These are phyloP conservation scores for Alloteropsis semialata DNA, from an alignment of 176 grass and related monocot genomes.

Conservation along the genomic window DNA sequence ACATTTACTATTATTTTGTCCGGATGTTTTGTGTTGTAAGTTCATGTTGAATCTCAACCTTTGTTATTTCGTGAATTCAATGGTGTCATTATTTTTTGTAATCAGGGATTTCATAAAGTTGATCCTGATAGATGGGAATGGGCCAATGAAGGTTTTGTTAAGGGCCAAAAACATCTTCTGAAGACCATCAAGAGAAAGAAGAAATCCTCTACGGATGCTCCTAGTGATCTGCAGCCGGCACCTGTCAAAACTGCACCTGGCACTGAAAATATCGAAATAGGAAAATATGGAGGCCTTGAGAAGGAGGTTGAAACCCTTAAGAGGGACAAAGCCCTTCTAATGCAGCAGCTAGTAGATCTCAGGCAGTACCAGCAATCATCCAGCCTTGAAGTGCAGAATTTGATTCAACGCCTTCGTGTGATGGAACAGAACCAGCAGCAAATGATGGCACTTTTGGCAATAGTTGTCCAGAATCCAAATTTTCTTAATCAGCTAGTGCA, in stretches of 20 bases:
- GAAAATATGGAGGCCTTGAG: conserved; percentile 68
- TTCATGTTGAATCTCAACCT: background rate
- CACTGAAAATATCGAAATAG: conserved; percentile 61
- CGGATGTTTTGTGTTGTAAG: background rate
- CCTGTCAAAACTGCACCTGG: conserved; percentile 46
- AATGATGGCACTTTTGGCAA: conserved; percentile 70
- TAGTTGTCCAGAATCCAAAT: conserved; percentile 64
- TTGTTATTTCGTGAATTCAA: background rate
- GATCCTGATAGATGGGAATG: conserved; percentile 90
- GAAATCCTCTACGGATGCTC: conserved; percentile 36
- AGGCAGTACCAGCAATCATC: conserved; percentile 68
- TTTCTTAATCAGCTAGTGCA: conserved; percentile 57
- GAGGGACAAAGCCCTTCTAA: conserved; percentile 76
- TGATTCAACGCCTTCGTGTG: conserved; percentile 60
- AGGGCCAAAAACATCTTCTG: conserved; percentile 72
- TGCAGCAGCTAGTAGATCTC: conserved; percentile 79
- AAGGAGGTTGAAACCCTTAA: conserved; percentile 84
- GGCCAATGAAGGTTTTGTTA: conserved; percentile 79
- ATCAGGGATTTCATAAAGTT: conserved; percentile 90
- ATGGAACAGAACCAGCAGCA: conserved; percentile 82
- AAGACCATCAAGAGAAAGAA: conserved; percentile 74
- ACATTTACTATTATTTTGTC: background rate
- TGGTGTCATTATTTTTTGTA: conserved; percentile 3
- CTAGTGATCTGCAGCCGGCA: conserved; percentile 25
- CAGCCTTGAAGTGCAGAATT: conserved; percentile 60